Percentiles rank a stretch among this genome's conserved stretches.
Conservation (phyloP, 2,329 filamentous ascomycete genomes). For the Esteya vermicola region DNA sequence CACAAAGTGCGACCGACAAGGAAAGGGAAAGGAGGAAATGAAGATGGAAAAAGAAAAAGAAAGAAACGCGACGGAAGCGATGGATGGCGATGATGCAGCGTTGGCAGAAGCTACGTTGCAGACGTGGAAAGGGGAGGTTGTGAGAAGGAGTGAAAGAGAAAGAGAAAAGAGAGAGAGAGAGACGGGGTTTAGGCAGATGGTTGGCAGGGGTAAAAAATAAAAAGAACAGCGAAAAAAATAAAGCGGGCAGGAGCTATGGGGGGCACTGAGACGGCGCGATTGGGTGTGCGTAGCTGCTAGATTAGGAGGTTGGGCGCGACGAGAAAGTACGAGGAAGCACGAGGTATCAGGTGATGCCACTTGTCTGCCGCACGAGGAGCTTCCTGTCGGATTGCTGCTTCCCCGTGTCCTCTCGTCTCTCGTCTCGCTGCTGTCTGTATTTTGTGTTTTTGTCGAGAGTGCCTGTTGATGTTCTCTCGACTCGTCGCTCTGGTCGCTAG, state of each 20-base stretch:
- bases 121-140: neutral
- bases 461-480: too few species aligned
- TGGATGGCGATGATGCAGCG: too few species aligned
- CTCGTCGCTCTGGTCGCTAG: too few species aligned
- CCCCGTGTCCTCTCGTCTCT: neutral
- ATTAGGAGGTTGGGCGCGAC: neutral
- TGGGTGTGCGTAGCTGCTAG: neutral
- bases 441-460: neutral
- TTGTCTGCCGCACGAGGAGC: neutral
- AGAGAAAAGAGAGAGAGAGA: neutral
- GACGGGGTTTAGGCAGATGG: neutral
- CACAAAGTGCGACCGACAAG: neutral
- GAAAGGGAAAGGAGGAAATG: neutral
- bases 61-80: neutral
- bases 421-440: neutral
- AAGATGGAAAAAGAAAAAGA: neutral
- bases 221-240: neutral
- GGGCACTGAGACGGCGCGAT: neutral
- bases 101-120: too few species aligned
- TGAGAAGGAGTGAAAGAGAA: neutral
- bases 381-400: neutral
- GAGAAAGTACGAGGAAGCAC: neutral
- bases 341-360: too few species aligned
- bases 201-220: neutral
- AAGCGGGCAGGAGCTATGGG: neutral